Percentiles rank a stretch among this genome's conserved stretches.
phyloP scores from a whole-genome alignment of 1,284 basidiomycete species.

The Moniliella sp. region DNA sequence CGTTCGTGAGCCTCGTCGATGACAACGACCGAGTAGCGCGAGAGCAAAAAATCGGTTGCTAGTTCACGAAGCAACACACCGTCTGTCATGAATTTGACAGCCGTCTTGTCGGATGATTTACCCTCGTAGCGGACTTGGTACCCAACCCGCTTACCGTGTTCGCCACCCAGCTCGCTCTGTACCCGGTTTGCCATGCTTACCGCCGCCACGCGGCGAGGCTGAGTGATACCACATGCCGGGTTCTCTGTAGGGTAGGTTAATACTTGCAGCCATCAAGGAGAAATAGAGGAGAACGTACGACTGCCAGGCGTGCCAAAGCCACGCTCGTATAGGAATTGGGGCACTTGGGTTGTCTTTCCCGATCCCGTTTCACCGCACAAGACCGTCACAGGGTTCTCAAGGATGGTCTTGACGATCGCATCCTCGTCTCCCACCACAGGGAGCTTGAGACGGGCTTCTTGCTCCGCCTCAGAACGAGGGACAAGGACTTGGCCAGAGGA shows the following conservation, averaged over 20 bases:
- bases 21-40: conserved; percentile 64
- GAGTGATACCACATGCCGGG: conserved; percentile 91
- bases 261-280: conserved; percentile 38
- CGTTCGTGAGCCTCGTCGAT: conserved; percentile 96
- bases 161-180: conserved; percentile 59
- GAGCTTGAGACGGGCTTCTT: conserved; percentile 54
- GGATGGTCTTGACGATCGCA: conserved; percentile 69
- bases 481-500: conserved; percentile 49
- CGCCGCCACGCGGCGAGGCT: conserved; percentile 82
- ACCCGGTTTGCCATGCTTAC: conserved; percentile 86
- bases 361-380: conserved; percentile 68
- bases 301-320: conserved; percentile 67
- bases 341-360: conserved; percentile 94
- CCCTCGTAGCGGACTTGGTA: conserved; percentile 95
- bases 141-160: conserved; percentile 60
- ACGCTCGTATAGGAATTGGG: conserved; percentile 79
- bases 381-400: conserved; percentile 56
- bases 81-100: conserved; percentile 99
- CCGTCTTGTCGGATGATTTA: conserved; percentile 64
- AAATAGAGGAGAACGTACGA: conserved; percentile 49
- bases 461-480: conserved; percentile 50
- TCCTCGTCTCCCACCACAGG: conserved; percentile 88
- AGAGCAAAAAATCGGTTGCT: conserved; percentile 67
- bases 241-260: conserved; percentile 46
- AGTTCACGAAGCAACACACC: conserved; percentile 85